Percentiles rank a stretch among this genome's conserved stretches.
Conservation (phyloP, 345 rosid species). For the Salix caprea region DNA sequence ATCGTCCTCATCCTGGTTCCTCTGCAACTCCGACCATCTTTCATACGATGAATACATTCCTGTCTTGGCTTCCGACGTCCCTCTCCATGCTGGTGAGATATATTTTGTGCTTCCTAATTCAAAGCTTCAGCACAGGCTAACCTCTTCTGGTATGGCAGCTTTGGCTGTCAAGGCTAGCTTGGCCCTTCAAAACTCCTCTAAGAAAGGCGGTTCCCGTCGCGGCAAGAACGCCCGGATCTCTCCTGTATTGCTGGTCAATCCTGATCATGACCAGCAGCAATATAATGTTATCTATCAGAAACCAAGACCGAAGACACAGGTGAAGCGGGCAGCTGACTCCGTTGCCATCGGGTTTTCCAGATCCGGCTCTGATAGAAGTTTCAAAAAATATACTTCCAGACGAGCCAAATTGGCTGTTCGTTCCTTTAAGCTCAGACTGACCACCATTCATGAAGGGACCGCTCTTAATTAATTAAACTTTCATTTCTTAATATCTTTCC, state of each 20-base stretch:
- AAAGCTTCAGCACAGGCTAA: conserved; percentile 52
- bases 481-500: background rate
- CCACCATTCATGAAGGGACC: conserved; percentile 72
- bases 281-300: background rate
- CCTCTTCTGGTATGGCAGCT: conserved; percentile 89
- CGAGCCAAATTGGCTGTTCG: conserved; percentile 72
- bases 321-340: background rate
- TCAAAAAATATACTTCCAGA: conserved; percentile 52
- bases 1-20: conserved; percentile 31
- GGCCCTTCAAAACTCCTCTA: conserved; percentile 49
- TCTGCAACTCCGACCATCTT: conserved; percentile 62
- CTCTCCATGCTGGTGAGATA: conserved; percentile 47
- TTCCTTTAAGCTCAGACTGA: conserved; percentile 60
- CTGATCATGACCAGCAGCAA: background rate
- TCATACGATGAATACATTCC: conserved; percentile 63
- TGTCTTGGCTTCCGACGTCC: conserved; percentile 29
- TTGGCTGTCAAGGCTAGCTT: conserved; percentile 85
- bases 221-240: conserved; percentile 51
- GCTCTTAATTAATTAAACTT: conserved; percentile 18
- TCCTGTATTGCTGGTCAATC: conserved; percentile 31
- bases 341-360: conserved; percentile 31
- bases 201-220: conserved; percentile 23
- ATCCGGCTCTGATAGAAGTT: conserved; percentile 54
- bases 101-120: conserved; percentile 69
- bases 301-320: background rate